Percentiles rank a stretch among this genome's conserved stretches.
Evolutionary conservation across 75 land plant species (phyloP).

Genomic region (Picea glauca): DNA sequence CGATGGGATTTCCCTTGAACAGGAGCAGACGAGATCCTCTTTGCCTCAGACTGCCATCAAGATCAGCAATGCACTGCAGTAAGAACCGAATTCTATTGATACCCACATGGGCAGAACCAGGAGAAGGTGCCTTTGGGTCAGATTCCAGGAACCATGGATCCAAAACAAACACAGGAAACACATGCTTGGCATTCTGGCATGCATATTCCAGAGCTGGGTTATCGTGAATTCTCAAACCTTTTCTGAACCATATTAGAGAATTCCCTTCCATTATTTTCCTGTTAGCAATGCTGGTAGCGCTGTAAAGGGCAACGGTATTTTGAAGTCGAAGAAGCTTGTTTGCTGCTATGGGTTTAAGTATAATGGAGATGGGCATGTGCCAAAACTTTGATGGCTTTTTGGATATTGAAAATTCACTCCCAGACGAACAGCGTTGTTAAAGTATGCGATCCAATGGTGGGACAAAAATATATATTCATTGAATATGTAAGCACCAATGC

Average conservation of each 20-base stretch:
- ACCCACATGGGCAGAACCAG: conserved; percentile 71
- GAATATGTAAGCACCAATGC: no score
- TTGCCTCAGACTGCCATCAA: conserved; percentile 48
- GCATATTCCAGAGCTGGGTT: conserved; percentile 80
- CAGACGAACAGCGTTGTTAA: no score
- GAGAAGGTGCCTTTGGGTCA: conserved; percentile 69
- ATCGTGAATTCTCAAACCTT: conserved; percentile 85
- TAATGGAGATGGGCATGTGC: no score
- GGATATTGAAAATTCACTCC: no score
- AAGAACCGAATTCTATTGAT: conserved; percentile 78
- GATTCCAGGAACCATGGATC: conserved; percentile 82
- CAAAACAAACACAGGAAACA: conserved; percentile 86
- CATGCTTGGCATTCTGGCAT: conserved; percentile 26
- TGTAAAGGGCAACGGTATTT: no score
- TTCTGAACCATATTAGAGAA: conserved; percentile 83
- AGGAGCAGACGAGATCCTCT: conserved; percentile 74
- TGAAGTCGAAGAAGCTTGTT: no score
- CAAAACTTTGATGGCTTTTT: no score
- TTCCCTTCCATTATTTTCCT: conserved; percentile 23
- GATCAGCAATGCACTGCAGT: conserved; percentile 66
- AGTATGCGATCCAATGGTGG: no score
- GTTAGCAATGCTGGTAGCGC: no score
- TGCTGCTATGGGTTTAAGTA: no score
- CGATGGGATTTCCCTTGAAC: conserved; percentile 64
- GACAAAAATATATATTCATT: no score